Base-by-base conservation (phyloP, 352 stramenopile species). In the Elongisporangium prolatum region DNA sequence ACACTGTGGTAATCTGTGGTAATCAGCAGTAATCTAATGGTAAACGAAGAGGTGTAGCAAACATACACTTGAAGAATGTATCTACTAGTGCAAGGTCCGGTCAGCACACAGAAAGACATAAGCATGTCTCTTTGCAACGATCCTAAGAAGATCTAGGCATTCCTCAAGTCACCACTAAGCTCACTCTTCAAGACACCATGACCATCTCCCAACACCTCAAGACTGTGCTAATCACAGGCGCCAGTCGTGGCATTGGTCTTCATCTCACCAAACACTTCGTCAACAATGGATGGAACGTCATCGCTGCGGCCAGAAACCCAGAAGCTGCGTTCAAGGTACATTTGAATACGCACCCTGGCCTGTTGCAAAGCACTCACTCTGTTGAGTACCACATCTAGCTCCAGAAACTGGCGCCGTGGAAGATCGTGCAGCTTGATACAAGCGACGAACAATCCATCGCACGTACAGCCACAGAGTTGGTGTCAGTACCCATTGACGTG, bases 141-240 rank as follows among this genome's bases (percentile, higher is more conserved):
- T n/a, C n/a, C n/a, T n/a, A n/a, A n/a, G n/a, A n/a, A n/a, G n/a
- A n/a, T n/a, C n/a, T n/a, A n/a, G n/a, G n/a, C n/a, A n/a, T n/a
- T n/a, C n/a, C n/a, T n/a, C n/a, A n/a, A n/a, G n/a, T n/a, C n/a
- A n/a, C n/a, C n/a, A n/a, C n/a, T n/a, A n/a, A n/a, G n/a, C n/a
- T n/a, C n/a, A n/a, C n/a, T n/a, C n/a, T n/a, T n/a, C n/a, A n/a
- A n/a, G n/a, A n/a, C n/a, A n/a, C n/a, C n/a, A n/a, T n/a, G n/a
- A 60, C 60, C 7, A 54, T 54, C n/a, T n/a, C n/a, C n/a, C n/a
- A n/a, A n/a, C n/a, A n/a, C n/a, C n/a, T n/a, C 51, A 84, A 79
- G 44, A 76, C 64, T 16, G 76, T 83, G n/a, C 18, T 85, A 13
- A 69, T 88, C 22, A 84, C 77, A 0, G 77, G 77, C 2, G 67